phyloP scores from a whole-genome alignment of 1,139 yeast genomes.

The Pichia cactophila region DNA sequence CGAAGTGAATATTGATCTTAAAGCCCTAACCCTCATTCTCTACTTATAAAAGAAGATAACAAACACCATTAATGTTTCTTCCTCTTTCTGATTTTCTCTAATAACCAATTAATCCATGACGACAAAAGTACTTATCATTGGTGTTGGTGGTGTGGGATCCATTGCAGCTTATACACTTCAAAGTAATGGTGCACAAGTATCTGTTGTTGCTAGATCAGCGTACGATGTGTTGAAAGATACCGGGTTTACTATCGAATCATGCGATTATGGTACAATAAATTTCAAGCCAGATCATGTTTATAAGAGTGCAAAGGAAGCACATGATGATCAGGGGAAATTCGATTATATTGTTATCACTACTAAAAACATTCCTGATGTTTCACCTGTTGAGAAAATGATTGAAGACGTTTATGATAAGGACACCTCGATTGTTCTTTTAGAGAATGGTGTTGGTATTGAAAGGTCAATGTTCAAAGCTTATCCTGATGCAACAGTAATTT shows the following conservation, averaged over 20 bases:
- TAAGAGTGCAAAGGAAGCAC: constrained; percentile 26
- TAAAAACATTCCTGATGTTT: constrained; percentile 66
- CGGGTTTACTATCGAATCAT: constrained; percentile 57
- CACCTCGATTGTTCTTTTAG: constrained; percentile 55
- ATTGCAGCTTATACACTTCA: constrained; percentile 57
- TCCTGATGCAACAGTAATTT: constrained; percentile 52
- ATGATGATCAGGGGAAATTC: constrained; percentile 37
- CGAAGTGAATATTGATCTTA: not conserved
- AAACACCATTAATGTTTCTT: no score
- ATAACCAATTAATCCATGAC: constrained; percentile 1
- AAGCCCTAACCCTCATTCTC: no score
- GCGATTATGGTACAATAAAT: constrained; percentile 49
- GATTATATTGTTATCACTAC: constrained; percentile 65
- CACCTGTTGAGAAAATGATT: constrained; percentile 51
- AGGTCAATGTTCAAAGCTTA: constrained; percentile 46
- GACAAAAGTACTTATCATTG: constrained; percentile 44
- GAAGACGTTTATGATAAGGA: constrained; percentile 44
- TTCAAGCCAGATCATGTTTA: constrained; percentile 50
- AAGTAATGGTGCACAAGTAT: constrained; percentile 43
- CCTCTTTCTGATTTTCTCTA: no score
- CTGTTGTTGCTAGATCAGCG: constrained; percentile 61
- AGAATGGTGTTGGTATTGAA: constrained; percentile 74
- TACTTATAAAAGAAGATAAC: no score
- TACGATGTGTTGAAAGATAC: constrained; percentile 41
- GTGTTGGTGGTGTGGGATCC: constrained; percentile 72